phyloP scores from a whole-genome alignment of 116 monocot species.

The Cymodocea nodosa region DNA sequence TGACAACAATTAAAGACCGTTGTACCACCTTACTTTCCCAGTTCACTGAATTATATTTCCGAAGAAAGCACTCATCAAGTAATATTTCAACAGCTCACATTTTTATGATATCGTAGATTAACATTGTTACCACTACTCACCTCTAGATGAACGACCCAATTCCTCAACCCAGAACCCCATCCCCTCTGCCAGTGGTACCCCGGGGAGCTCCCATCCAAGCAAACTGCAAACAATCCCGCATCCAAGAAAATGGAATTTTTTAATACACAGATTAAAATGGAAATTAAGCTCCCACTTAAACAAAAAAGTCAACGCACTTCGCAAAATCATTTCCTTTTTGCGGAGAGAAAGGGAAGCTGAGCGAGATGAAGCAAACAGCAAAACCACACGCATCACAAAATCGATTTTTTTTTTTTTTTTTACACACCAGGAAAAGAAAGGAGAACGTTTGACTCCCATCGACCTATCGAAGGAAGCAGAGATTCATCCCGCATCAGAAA shows the following conservation, averaged over 20 bases:
- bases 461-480: slow-evolving; percentile 1
- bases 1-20: too few species aligned
- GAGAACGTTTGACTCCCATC: slow-evolving; percentile 32
- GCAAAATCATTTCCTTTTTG: background rate
- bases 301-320: background rate
- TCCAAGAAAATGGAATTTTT: background rate
- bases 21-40: too few species aligned
- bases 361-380: too few species aligned
- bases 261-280: background rate
- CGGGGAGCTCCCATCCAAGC: slow-evolving; percentile 81
- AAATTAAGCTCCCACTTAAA: background rate
- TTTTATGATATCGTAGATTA: too few species aligned
- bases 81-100: too few species aligned
- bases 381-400: too few species aligned
- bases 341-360: too few species aligned
- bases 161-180: slow-evolving; percentile 45
- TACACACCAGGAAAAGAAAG: background rate
- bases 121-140: slow-evolving; percentile 16
- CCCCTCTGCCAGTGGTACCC: slow-evolving; percentile 77
- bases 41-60: too few species aligned
- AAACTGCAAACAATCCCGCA: slow-evolving; percentile 31
- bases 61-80: too few species aligned
- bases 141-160: slow-evolving; percentile 80
- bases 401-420: background rate
- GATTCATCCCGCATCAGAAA: slow-evolving; percentile 7